phyloP scores from a whole-genome alignment of 768 basidiomycete genomes.

The Strobilomyces confusus region DNA sequence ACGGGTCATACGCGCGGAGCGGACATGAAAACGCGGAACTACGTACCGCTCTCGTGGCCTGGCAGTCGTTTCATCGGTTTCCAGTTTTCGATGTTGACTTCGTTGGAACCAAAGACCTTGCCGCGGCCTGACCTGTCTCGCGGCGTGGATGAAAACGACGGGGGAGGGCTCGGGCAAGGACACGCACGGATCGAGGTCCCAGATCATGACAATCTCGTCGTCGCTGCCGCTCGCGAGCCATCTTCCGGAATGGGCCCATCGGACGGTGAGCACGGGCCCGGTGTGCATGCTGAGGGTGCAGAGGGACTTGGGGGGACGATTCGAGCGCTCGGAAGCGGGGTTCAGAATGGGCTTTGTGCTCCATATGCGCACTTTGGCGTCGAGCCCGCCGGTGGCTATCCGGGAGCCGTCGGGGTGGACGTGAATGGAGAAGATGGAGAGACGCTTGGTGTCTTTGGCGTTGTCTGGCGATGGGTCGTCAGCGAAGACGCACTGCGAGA shows the following conservation, averaged over 20 bases:
- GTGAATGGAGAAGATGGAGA: constrained; percentile 88
- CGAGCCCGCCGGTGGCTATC: constrained; percentile 95
- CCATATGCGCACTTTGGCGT: constrained; percentile 97
- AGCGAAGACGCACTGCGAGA: not conserved
- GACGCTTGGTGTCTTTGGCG: constrained; percentile 55
- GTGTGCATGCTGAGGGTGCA: constrained; percentile 93
- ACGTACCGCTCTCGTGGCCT: constrained; percentile 89
- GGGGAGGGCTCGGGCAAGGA: not conserved
- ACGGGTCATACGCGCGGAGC: constrained; percentile 2
- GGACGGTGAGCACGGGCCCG: constrained; percentile 84
- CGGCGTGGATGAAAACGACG: constrained; percentile 4
- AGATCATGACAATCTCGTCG: constrained; percentile 93
- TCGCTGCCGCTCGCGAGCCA: constrained; percentile 97
- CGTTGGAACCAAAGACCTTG: constrained; percentile 91
- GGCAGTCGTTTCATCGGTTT: constrained; percentile 88
- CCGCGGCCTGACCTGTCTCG: constrained; percentile 64
- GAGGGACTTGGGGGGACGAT: constrained; percentile 77
- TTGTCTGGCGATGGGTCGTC: constrained; percentile 29
- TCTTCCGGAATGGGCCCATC: constrained; percentile 92
- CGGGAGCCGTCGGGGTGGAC: constrained; percentile 95
- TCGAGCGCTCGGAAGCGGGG: constrained; percentile 57
- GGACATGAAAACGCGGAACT: not conserved
- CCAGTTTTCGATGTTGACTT: constrained; percentile 97
- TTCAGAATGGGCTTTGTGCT: constrained; percentile 93
- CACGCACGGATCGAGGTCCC: constrained; percentile 92